Evolutionary conservation across 2,329 filamentous ascomycete species (phyloP).

Genomic region (Claviceps sp.): DNA sequence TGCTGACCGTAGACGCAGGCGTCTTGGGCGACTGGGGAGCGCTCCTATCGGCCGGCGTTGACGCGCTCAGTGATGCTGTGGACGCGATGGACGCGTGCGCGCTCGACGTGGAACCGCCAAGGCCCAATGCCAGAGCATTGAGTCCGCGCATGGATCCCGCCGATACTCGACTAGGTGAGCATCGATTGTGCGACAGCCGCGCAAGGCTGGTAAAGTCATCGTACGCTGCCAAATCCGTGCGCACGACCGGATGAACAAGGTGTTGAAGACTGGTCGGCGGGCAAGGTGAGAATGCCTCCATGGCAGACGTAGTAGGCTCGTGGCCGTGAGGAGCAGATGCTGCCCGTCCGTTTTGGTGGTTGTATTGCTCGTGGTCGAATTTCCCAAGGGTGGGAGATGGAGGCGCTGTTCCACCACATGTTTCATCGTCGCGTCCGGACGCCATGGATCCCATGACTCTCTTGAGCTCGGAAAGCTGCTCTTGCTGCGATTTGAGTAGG

Average conservation of each 20-base stretch:
- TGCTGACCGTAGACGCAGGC: slow-evolving; percentile 38
- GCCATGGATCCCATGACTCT: slow-evolving; percentile 81
- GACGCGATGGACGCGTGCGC: slow-evolving; percentile 44
- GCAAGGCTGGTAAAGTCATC: slow-evolving; percentile 76
- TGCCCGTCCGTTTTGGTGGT: slow-evolving; percentile 29
- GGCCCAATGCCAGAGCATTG: slow-evolving; percentile 28
- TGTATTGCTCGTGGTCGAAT: slow-evolving; percentile 45
- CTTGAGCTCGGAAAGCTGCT: slow-evolving; percentile 86
- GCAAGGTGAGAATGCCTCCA: slow-evolving; percentile 36
- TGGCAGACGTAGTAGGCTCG: slow-evolving; percentile 22
- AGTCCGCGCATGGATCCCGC: slow-evolving; percentile 52
- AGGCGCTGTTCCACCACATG: slow-evolving; percentile 57
- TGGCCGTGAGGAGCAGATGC: slow-evolving; percentile 11
- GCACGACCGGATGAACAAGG: slow-evolving; percentile 68
- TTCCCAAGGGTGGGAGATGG: slow-evolving; percentile 67
- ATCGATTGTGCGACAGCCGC: slow-evolving; percentile 47
- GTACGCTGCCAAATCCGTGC: slow-evolving; percentile 68
- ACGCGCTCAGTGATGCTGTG: slow-evolving; percentile 41
- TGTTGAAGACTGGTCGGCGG: slow-evolving; percentile 65
- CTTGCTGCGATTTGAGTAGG: slow-evolving; percentile 78
- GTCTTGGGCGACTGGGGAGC: slow-evolving; percentile 47
- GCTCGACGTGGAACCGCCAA: slow-evolving; percentile 33
- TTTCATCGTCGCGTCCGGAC: slow-evolving; percentile 57
- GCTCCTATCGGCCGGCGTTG: slow-evolving; percentile 33
- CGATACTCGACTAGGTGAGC: slow-evolving; percentile 48